Percentiles rank a stretch among this genome's conserved stretches.
Evolutionary conservation across 164 flowering plant genomes (phyloP).

Genomic region (Paratinospora sagittata): DNA sequence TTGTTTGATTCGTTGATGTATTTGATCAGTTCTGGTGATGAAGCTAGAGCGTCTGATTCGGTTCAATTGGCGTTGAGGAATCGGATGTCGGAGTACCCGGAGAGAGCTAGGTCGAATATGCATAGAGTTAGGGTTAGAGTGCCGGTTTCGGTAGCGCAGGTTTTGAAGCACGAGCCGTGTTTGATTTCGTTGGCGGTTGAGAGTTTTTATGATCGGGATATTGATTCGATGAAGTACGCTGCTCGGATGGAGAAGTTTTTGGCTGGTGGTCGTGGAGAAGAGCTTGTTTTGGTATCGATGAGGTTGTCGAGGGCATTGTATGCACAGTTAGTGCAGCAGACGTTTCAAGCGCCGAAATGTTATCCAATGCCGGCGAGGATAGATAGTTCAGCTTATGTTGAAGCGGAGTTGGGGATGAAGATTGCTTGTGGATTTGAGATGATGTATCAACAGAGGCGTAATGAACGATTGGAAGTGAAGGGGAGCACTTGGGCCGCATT

Average conservation of each 20-base stretch:
- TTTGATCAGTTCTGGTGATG: constrained; percentile 17
- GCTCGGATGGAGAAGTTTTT: constrained; percentile 78
- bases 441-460: constrained; percentile 69
- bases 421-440: constrained; percentile 95
- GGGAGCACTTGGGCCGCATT: constrained; percentile 75
- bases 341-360: constrained; percentile 77
- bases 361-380: constrained; percentile 62
- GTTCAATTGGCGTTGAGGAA: constrained; percentile 49
- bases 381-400: constrained; percentile 39
- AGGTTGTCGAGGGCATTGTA: constrained; percentile 91
- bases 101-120: constrained; percentile 49
- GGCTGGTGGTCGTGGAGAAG: constrained; percentile 47
- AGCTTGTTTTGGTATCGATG: constrained; percentile 51
- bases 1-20: constrained; percentile 42
- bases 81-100: constrained; percentile 54
- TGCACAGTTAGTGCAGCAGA: constrained; percentile 82
- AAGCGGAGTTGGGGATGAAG: constrained; percentile 94
- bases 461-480: constrained; percentile 57
- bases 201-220: constrained; percentile 83
- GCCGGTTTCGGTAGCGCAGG: constrained; percentile 73
- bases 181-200: constrained; percentile 84
- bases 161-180: constrained; percentile 71
- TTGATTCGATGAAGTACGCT: constrained; percentile 83
- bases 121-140: constrained; percentile 72
- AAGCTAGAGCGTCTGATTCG: constrained; percentile 41